Conservation (phyloP, 2,329 filamentous ascomycete species). For the Aureobasidium zeae region DNA sequence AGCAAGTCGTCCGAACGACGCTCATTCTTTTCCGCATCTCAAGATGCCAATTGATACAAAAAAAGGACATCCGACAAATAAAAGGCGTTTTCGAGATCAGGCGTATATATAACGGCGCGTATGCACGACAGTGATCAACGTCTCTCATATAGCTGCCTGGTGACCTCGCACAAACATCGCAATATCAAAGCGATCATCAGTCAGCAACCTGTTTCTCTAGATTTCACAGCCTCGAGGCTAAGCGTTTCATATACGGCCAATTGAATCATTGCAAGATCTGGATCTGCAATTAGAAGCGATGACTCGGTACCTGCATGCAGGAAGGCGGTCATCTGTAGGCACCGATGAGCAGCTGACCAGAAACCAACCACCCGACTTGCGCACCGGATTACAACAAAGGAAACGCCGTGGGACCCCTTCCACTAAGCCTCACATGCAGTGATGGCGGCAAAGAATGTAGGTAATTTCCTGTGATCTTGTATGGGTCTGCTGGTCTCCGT, state of each 20-base stretch:
- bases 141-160: too few relatives aligned
- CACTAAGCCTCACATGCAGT: slow-evolving; percentile 11
- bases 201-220: too few relatives aligned
- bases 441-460: slow-evolving; percentile 2
- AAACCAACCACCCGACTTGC: slow-evolving; percentile 5
- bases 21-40: too few relatives aligned
- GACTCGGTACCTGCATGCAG: slow-evolving; percentile 13
- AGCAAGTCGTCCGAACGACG: too few relatives aligned
- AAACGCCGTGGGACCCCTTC: slow-evolving; percentile 5
- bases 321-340: slow-evolving; percentile 12
- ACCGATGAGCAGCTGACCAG: slow-evolving; percentile 15
- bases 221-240: too few relatives aligned
- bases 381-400: slow-evolving; percentile 4
- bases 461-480: background rate
- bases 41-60: too few relatives aligned
- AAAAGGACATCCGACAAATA: too few relatives aligned
- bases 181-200: too few relatives aligned
- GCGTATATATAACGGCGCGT: too few relatives aligned
- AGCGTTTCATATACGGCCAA: background rate
- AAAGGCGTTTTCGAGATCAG: too few relatives aligned
- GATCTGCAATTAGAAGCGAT: background rate
- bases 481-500: slow-evolving; percentile 11
- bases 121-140: too few relatives aligned
- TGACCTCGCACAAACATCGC: too few relatives aligned
- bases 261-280: background rate